Percentiles rank a stretch among this genome's conserved stretches.
phyloP scores from a whole-genome alignment of 2,329 filamentous ascomycete species.

The Alternaria alternata region DNA sequence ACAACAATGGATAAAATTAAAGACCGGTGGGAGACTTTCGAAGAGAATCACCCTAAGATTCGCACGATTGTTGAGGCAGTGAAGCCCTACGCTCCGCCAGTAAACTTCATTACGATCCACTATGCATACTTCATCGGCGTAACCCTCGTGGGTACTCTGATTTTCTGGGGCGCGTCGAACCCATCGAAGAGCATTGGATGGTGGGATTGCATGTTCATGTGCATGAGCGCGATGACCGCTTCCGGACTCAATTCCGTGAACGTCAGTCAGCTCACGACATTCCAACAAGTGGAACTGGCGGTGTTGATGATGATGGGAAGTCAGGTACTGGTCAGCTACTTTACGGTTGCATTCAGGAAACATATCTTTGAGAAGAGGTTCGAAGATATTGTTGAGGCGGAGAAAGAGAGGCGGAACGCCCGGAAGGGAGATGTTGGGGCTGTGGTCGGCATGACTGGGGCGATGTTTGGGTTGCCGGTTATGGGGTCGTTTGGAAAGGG shows the following conservation, averaged over 20 bases:
- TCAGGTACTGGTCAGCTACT: conserved; percentile 31
- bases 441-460: conserved; percentile 31
- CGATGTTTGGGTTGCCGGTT: conserved; percentile 33
- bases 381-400: conserved; percentile 31
- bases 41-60: conserved; percentile 14
- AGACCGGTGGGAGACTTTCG: conserved; percentile 17
- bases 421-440: conserved; percentile 25
- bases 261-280: conserved; percentile 32
- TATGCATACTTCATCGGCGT: conserved; percentile 31
- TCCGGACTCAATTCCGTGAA: conserved; percentile 32
- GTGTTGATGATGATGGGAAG: conserved; percentile 35
- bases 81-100: conserved; percentile 29
- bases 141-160: conserved; percentile 26
- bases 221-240: conserved; percentile 18
- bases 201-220: conserved; percentile 36
- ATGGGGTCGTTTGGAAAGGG: conserved; percentile 34
- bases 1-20: conserved; percentile 18
- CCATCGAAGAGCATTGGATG: conserved; percentile 32
- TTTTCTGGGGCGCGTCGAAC: conserved; percentile 33
- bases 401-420: conserved; percentile 29
- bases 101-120: conserved; percentile 35
- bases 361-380: conserved; percentile 36
- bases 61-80: conserved; percentile 19
- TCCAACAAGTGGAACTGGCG: conserved; percentile 23
- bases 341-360: conserved; percentile 31